Evolutionary conservation across 2,329 filamentous ascomycete species (phyloP).

Genomic region (Exophiala mesophila): DNA sequence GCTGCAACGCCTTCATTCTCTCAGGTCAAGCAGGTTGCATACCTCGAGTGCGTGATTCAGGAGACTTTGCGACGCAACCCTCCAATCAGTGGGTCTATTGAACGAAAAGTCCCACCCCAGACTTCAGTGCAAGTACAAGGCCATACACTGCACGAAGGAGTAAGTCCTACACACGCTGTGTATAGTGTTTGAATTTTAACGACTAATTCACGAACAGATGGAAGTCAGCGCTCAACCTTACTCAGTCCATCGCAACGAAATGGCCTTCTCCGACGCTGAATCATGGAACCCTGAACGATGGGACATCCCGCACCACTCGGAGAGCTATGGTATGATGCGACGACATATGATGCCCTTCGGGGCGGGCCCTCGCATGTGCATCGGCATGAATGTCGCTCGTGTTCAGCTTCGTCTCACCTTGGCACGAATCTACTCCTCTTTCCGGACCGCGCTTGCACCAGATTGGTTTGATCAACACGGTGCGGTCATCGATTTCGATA

Average conservation of each 20-base stretch:
- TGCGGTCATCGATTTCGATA: background rate
- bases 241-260: background rate
- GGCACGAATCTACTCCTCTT: background rate
- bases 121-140: background rate
- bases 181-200: background rate
- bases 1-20: background rate
- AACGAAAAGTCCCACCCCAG: background rate
- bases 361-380: background rate
- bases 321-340: background rate
- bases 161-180: background rate
- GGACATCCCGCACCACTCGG: background rate
- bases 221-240: constrained; percentile 1
- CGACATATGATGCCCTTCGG: background rate
- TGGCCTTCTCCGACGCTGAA: background rate
- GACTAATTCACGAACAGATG: background rate
- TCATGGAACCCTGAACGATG: background rate
- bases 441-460: background rate
- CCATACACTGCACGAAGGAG: background rate
- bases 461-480: background rate
- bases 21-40: background rate
- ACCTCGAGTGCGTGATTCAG: background rate
- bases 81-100: background rate
- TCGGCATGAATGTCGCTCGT: constrained; percentile 1
- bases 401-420: constrained; percentile 1
- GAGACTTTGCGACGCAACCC: background rate